Evolutionary conservation across 345 rosid species (phyloP).

Genomic region (Euphorbia pulcherrima): DNA sequence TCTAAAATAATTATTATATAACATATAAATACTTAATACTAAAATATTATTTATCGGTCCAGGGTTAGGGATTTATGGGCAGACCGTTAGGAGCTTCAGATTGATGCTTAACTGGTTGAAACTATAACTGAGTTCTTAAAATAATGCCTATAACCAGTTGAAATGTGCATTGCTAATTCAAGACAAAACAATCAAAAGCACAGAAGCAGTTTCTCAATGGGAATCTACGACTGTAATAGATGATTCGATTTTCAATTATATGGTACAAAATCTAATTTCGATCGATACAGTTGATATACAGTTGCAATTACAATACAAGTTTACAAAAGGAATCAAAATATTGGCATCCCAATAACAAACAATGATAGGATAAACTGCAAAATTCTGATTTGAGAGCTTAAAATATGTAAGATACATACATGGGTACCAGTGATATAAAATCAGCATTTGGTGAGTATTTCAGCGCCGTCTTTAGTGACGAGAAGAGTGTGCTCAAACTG

Average conservation of each 20-base stretch:
- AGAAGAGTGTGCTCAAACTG: conserved; percentile 93
- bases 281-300: neutral
- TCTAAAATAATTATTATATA: too few relatives aligned
- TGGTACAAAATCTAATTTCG: neutral
- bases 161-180: neutral
- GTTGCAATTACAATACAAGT: neutral
- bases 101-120: too few relatives aligned
- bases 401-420: neutral
- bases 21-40: too few relatives aligned
- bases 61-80: too few relatives aligned
- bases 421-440: conserved; percentile 2
- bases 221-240: too few relatives aligned
- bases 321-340: neutral
- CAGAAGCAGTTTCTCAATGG: neutral
- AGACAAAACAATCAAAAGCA: neutral
- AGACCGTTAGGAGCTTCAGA: too few relatives aligned
- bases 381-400: neutral
- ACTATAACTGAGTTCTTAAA: too few relatives aligned
- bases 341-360: neutral
- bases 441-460: conserved; percentile 66
- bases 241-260: neutral
- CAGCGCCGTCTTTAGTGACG: conserved; percentile 77
- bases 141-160: too few relatives aligned
- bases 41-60: too few relatives aligned
- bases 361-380: neutral